phyloP scores from a whole-genome alignment of 164 flowering plant species.

The Aristolochia contorta region DNA sequence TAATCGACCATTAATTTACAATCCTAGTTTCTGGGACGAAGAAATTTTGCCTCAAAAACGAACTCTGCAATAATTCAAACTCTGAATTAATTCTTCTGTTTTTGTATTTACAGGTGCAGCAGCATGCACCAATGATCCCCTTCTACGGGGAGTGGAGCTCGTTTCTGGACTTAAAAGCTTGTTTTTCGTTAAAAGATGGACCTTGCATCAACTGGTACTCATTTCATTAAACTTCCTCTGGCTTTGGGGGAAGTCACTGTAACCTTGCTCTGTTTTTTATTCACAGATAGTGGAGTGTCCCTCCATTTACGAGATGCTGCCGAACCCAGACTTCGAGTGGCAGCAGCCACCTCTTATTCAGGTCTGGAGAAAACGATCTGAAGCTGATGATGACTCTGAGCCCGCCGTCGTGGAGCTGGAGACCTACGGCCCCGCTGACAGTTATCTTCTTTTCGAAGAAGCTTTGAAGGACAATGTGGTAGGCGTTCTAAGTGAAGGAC shows the following conservation, averaged over 20 bases:
- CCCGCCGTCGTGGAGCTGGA: conserved; percentile 33
- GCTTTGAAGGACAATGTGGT: conserved; percentile 53
- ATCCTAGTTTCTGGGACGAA: too few relatives aligned
- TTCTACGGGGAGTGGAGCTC: conserved; percentile 81
- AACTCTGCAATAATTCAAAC: background rate
- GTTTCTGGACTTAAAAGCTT: conserved; percentile 67
- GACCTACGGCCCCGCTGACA: conserved; percentile 43
- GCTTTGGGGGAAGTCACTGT: background rate
- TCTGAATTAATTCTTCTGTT: background rate
- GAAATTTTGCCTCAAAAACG: too few relatives aligned
- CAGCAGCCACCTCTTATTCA: conserved; percentile 50
- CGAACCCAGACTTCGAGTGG: conserved; percentile 75
- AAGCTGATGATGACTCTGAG: conserved; percentile 18
- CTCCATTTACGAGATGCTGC: conserved; percentile 88
- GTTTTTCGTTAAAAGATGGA: conserved; percentile 87
- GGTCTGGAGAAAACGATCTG: conserved; percentile 59
- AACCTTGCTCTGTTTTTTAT: conserved; percentile 2
- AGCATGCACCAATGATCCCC: conserved; percentile 79
- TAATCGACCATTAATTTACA: too few relatives aligned
- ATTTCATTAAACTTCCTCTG: background rate
- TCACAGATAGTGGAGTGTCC: conserved; percentile 84
- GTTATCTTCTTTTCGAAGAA: conserved; percentile 42
- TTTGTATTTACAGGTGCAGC: conserved; percentile 72
- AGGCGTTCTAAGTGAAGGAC: conserved; percentile 27
- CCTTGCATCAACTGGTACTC: conserved; percentile 93